Base-by-base conservation (phyloP, 345 rosid species). In the Eucalyptus fibrosa region DNA sequence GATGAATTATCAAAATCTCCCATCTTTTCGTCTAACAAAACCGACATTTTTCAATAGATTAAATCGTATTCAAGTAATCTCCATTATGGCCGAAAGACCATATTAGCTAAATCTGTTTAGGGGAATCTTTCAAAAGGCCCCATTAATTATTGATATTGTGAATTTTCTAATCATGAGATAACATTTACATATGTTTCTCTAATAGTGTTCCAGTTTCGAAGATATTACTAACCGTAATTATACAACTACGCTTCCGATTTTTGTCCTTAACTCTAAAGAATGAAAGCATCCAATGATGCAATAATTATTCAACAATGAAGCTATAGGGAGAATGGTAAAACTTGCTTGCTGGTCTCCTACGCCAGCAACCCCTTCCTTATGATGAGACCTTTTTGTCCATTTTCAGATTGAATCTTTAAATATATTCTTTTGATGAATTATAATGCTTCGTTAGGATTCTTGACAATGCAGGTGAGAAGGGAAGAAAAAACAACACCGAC, bases 1-100 rank as follows among this genome's bases (percentile, higher is more conserved):
- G 67, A 60, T 60, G 32, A 28, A 96, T 90, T 96, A 96, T 91
- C 91, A 97, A 28, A 42, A 24, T 47, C 34, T 85, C 51, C 30
- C 32, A 45, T 44, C 87, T 85, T 85, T 50, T 85, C 32, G 19
- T 44, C 30, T 44, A 60, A 60, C 32, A 60, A 60, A 60, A 60
- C 69, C 34, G 8, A 60, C 6, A 60, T 28, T 60, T 60, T 60
- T 30, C 34, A 60, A 60, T 28, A 60, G 69, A 60, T 60, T 26
- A 28, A 60, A 60, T 26, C 69, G 28, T 60, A 60, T 28, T 28
- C 69, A 60, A 60, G 5, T 30, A 60, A 26, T 28, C 69, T 60
- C 32, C 32, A 28, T 60, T 12, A 13, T 60, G 32, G 32, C 32
- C 32, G 14, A 60, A 28, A 60, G 32, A 60, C 69, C 17, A 60